Conservation (phyloP, 2,329 filamentous ascomycete species). For the Penicillium verrucosum region DNA sequence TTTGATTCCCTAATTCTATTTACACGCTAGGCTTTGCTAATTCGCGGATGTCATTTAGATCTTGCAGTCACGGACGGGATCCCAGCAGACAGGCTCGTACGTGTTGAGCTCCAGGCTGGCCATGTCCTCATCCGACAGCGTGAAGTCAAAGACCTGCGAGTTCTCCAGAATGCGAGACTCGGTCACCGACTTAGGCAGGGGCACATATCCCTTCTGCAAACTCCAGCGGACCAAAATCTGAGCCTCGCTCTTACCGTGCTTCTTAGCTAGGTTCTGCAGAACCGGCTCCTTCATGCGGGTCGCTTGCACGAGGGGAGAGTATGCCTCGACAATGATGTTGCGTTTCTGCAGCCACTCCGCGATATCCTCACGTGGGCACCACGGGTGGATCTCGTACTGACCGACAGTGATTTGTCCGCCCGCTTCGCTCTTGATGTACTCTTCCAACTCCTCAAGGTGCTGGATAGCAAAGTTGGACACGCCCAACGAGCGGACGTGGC, state of each 20-base stretch:
- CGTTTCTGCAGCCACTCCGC: slow-evolving; percentile 69
- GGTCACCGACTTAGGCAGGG: slow-evolving; percentile 62
- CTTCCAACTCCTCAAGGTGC: slow-evolving; percentile 42
- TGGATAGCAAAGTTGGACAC: slow-evolving; percentile 43
- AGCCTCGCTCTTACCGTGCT: slow-evolving; percentile 56
- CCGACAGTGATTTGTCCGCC: slow-evolving; percentile 75
- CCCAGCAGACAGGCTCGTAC: slow-evolving; percentile 59
- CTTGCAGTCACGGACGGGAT: slow-evolving; percentile 44
- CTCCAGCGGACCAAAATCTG: slow-evolving; percentile 62
- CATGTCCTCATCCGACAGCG: slow-evolving; percentile 59
- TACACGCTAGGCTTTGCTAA: not conserved
- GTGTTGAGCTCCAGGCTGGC: slow-evolving; percentile 51
- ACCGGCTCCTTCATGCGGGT: slow-evolving; percentile 52
- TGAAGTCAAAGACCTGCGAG: slow-evolving; percentile 58
- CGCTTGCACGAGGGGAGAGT: slow-evolving; percentile 47
- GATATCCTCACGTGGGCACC: slow-evolving; percentile 77
- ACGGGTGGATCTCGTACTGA: slow-evolving; percentile 88
- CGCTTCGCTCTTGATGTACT: slow-evolving; percentile 37
- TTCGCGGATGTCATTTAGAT: slow-evolving; percentile 13
- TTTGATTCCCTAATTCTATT: not conserved
- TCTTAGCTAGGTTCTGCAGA: slow-evolving; percentile 51
- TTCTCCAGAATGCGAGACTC: slow-evolving; percentile 61
- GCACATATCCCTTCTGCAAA: slow-evolving; percentile 60
- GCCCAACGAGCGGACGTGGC: slow-evolving; percentile 41
- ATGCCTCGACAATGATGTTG: slow-evolving; percentile 59